Evolutionary conservation across 495 filamentous ascomycete genomes (phyloP).

Genomic region (Lasiosphaeria miniovina): DNA sequence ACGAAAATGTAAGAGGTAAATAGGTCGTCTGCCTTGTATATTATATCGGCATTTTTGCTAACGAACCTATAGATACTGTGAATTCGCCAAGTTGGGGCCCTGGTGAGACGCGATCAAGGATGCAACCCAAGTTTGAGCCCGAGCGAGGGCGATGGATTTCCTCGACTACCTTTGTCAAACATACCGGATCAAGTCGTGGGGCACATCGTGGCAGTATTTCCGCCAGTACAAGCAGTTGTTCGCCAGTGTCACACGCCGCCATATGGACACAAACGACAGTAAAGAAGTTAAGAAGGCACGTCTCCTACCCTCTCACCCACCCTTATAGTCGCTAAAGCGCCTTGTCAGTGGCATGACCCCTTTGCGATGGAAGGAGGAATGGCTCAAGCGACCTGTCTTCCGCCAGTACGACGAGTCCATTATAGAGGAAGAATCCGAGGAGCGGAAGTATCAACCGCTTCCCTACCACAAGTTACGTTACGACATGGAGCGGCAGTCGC

Average conservation of each 20-base stretch:
- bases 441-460: background rate
- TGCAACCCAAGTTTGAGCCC: slow-evolving; percentile 6
- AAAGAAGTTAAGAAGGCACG: slow-evolving; percentile 3
- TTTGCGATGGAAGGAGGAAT: background rate
- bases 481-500: slow-evolving; percentile 18
- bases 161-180: slow-evolving; percentile 7
- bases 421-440: too few species aligned
- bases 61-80: slow-evolving; percentile 17
- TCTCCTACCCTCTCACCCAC: too few species aligned
- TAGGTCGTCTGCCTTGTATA: background rate
- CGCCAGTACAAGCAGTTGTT: slow-evolving; percentile 10
- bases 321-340: too few species aligned
- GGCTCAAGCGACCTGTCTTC: background rate
- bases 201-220: slow-evolving; percentile 12
- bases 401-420: too few species aligned
- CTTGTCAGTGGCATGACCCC: background rate
- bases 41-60: too few species aligned
- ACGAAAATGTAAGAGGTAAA: slow-evolving; percentile 23
- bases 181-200: slow-evolving; percentile 7
- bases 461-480: slow-evolving; percentile 10
- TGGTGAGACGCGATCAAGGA: background rate
- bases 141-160: slow-evolving; percentile 13
- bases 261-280: slow-evolving; percentile 2
- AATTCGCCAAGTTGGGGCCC: slow-evolving; percentile 1
- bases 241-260: background rate